Percentiles rank a stretch among this genome's conserved stretches.
Conservation (phyloP, 2,329 filamentous ascomycete genomes). For the Zasmidium cellare region DNA sequence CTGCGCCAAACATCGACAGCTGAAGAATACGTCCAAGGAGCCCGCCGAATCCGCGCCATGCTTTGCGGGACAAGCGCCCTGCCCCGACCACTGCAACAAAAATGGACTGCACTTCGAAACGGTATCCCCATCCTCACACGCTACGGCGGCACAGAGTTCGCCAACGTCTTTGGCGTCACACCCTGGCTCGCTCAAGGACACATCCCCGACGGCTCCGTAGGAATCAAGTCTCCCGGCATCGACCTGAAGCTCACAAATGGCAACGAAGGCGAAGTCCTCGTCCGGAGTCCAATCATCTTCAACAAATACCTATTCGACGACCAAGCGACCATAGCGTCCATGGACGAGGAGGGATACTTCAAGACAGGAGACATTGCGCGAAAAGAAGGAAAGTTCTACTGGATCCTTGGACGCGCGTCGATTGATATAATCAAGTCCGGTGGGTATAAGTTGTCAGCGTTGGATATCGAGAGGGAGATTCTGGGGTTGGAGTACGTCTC, state of each 20-base stretch:
- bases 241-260: constrained; percentile 46
- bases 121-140: constrained; percentile 46
- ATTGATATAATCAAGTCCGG: constrained; percentile 58
- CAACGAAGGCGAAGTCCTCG: constrained; percentile 51
- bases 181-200: constrained; percentile 39
- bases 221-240: constrained; percentile 49
- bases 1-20: constrained; percentile 33
- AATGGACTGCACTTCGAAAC: constrained; percentile 49
- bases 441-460: constrained; percentile 56
- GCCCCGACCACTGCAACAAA: constrained; percentile 51
- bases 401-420: constrained; percentile 55
- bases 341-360: constrained; percentile 34
- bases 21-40: constrained; percentile 45
- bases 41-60: constrained; percentile 42
- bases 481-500: constrained; percentile 49
- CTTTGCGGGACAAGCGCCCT: constrained; percentile 51
- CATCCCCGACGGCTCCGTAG: constrained; percentile 45
- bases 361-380: constrained; percentile 38
- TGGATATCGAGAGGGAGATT: constrained; percentile 57
- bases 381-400: constrained; percentile 49
- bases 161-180: constrained; percentile 47
- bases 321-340: constrained; percentile 30
- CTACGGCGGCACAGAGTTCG: constrained; percentile 54
- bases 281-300: constrained; percentile 39
- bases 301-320: constrained; percentile 34